These are phyloP conservation scores for Starmerella asiatica DNA, from an alignment of 805 yeast genomes.

Conservation along the genomic window DNA sequence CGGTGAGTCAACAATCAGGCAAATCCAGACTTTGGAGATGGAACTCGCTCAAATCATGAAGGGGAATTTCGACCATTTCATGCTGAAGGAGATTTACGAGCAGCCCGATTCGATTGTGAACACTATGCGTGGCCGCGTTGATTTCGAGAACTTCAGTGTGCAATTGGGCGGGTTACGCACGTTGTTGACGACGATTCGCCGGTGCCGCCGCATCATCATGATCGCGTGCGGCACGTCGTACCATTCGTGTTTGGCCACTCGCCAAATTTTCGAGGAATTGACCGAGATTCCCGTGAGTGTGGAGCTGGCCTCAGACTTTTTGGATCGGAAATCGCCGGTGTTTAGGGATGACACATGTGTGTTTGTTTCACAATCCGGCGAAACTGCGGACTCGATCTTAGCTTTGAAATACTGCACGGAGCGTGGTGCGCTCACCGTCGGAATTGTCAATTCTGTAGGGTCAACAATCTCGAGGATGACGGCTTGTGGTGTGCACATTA, in stretches of 20 bases:
- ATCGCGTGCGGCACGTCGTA: slow-evolving; percentile 99
- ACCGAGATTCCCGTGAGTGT: slow-evolving; percentile 43
- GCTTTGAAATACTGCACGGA: slow-evolving; percentile 92
- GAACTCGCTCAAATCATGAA: slow-evolving; percentile 97
- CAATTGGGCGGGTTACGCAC: slow-evolving; percentile 82
- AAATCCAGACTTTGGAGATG: slow-evolving; percentile 91
- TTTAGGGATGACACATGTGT: slow-evolving; percentile 96
- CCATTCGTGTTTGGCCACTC: slow-evolving; percentile 94
- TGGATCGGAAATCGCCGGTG: slow-evolving; percentile 91
- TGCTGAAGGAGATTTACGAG: slow-evolving; percentile 97
- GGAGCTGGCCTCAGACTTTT: slow-evolving; percentile 27
- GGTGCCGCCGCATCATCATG: slow-evolving; percentile 92
- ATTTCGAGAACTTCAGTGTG: slow-evolving; percentile 64
- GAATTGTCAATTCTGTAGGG: slow-evolving; percentile 95
- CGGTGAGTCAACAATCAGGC: slow-evolving; percentile 78
- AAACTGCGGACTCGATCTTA: slow-evolving; percentile 93
- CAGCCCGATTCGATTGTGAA: slow-evolving; percentile 97
- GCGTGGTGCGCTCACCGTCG: slow-evolving; percentile 93
- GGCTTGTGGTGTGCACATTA: slow-evolving; percentile 98
- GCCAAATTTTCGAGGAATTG: slow-evolving; percentile 91
- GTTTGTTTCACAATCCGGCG: slow-evolving; percentile 97
- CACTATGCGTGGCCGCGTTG: slow-evolving; percentile 98
- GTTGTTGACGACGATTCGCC: slow-evolving; percentile 74
- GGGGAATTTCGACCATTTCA: slow-evolving; percentile 89
- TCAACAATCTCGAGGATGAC: slow-evolving; percentile 93